These are phyloP conservation scores for Porodaedalea pini DNA, from an alignment of 1,284 basidiomycete genomes.

Conservation along the genomic window DNA sequence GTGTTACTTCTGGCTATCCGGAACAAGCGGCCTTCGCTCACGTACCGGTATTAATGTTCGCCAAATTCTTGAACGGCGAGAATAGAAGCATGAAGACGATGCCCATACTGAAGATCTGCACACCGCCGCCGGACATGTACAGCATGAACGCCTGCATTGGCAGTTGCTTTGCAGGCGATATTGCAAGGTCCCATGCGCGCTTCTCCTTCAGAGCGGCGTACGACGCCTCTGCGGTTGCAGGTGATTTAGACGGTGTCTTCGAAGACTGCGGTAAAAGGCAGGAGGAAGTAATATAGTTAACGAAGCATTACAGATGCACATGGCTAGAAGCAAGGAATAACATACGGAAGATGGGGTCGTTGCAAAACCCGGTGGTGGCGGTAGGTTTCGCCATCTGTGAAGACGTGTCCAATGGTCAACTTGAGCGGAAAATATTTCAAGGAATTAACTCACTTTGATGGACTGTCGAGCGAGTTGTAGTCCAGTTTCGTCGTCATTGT, in stretches of 20 bases:
- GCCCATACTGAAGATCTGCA: slow-evolving; percentile 92
- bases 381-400: slow-evolving; percentile 55
- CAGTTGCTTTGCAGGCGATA: slow-evolving; percentile 79
- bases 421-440: background rate
- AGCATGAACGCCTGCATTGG: slow-evolving; percentile 96
- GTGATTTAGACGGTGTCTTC: slow-evolving; percentile 39
- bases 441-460: slow-evolving; percentile 30
- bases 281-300: background rate
- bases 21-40: slow-evolving; percentile 16
- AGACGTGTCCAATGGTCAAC: background rate
- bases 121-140: slow-evolving; percentile 91
- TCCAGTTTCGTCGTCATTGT: slow-evolving; percentile 30
- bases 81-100: slow-evolving; percentile 88
- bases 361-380: slow-evolving; percentile 61
- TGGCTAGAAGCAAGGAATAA: background rate
- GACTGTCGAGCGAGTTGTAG: slow-evolving; percentile 36
- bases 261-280: slow-evolving; percentile 17
- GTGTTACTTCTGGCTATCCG: slow-evolving; percentile 1
- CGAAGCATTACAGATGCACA: background rate
- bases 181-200: slow-evolving; percentile 85
- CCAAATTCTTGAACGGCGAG: slow-evolving; percentile 76
- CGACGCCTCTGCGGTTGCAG: slow-evolving; percentile 36
- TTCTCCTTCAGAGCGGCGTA: slow-evolving; percentile 71
- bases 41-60: slow-evolving; percentile 72
- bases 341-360: slow-evolving; percentile 18